A percentile compares a stretch with the other conserved stretches of the same genome.
These are phyloP conservation scores for Cryphonectria nitschkei DNA, from an alignment of 2,329 filamentous ascomycete species.

Conservation along the genomic window DNA sequence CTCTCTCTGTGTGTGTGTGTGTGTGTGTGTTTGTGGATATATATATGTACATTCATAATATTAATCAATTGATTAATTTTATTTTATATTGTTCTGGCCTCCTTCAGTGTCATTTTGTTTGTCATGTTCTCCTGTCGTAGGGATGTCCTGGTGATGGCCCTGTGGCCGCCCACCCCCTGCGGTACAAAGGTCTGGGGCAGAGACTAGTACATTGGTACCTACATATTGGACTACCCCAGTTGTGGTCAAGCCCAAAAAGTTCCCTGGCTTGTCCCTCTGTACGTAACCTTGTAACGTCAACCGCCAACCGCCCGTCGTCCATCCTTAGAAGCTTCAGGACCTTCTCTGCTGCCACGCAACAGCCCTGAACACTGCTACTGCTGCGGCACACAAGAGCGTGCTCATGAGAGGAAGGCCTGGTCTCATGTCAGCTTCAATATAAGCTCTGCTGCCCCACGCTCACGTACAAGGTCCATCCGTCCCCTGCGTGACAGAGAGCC, in stretches of 20 bases:
- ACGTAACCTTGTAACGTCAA: not conserved
- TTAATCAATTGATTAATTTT: no score
- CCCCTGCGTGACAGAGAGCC: slow-evolving; percentile 3
- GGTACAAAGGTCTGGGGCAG: not conserved
- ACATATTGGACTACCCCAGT: not conserved
- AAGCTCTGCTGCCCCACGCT: not conserved
- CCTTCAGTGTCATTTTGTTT: no score
- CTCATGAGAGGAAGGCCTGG: not conserved
- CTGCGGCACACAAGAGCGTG: not conserved
- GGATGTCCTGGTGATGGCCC: not conserved
- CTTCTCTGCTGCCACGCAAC: not conserved
- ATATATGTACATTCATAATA: no score
- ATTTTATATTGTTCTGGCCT: no score
- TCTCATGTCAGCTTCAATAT: slow-evolving; percentile 1
- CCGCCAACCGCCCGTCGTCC: not conserved
- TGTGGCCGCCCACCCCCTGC: not conserved
- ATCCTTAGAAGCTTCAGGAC: not conserved
- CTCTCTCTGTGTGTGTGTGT: no score
- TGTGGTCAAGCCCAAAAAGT: slow-evolving; percentile 8
- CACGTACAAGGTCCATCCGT: not conserved
- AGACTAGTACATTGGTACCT: not conserved
- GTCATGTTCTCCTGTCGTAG: no score
- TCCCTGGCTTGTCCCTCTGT: not conserved
- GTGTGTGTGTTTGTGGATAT: no score
- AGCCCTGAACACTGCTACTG: not conserved